Evolutionary conservation across 2,329 filamentous ascomycete species (phyloP), one percentile per base, ranked within the genome.

Genomic region (Fusarium circinatum): DNA sequence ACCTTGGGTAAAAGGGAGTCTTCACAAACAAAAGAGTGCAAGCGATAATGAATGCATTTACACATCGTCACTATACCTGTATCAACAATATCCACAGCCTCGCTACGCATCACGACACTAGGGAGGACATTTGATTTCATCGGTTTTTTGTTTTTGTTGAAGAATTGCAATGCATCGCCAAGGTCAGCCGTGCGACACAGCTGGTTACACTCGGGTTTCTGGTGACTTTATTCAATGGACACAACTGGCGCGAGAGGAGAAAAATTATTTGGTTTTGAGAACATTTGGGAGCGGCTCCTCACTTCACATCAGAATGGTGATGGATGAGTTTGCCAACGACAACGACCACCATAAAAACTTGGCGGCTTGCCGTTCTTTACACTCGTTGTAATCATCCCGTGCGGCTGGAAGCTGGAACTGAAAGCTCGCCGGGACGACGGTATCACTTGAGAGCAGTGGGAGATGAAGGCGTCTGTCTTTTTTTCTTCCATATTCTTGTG

Each of bases 311-410:
- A 57, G 58, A 65, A 68, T 51, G 64, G 68, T 60, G 60, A 62
- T 65, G 64, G 69, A 71, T 59, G 68, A 70, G 76, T 74, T 78
- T 70, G 69, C 65, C 68, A 65, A 74, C 73, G 74, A 79, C 77
- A 73, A 76, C 58, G 70, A 78, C 71, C 71, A 70, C 70, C 57
- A 72, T 62, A 66, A 47, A 75, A 65, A 62, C 38, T 69, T 76
- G 79, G 78, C 68, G 73, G 81, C 79, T 80, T 83, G 79, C 79
- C 75, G 76, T 86, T 85, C 82, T 85, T 85, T 87, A 87, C 86
- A 80, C 82, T 86, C 85, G 84, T 88, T 87, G 84, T 86, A 86
- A 86, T 86, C 81, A 71, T 79, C 79, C 78, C 76, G 73, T 79
- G 80, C 78, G 76, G 80, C 77, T 79, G 79, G 79, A 75, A 81